phyloP scores from a whole-genome alignment of 106 monocot genomes.

The Gastrodia elata region DNA sequence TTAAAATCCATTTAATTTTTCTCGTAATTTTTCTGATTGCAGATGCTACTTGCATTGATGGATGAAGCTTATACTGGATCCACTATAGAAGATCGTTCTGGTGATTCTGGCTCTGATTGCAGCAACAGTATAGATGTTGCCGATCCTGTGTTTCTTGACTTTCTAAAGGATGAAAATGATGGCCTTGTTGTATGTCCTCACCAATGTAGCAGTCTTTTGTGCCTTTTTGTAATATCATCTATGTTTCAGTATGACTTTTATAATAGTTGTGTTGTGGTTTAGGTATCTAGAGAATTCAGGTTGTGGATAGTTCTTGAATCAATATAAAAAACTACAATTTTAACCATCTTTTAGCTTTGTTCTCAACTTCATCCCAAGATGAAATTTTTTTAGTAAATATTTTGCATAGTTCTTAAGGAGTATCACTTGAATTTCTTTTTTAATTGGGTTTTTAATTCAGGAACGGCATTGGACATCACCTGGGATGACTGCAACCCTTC shows the following conservation, averaged over 20 bases:
- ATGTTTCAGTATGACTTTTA: background rate
- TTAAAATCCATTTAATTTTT: no score
- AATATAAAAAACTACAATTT: background rate
- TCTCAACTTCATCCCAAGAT: background rate
- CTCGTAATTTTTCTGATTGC: conserved; percentile 7
- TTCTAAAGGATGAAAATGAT: conserved; percentile 98
- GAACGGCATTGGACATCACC: conserved; percentile 80
- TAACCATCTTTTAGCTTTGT: background rate
- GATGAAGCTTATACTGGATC: conserved; percentile 98
- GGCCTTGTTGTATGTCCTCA: conserved; percentile 68
- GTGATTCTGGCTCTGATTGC: conserved; percentile 71
- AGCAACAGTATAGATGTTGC: conserved; percentile 56
- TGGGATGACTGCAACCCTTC: conserved; percentile 48
- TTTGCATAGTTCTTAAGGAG: background rate
- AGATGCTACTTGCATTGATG: conserved; percentile 98
- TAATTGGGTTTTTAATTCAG: conserved; percentile 29
- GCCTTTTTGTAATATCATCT: background rate
- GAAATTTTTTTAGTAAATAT: background rate
- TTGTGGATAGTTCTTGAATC: background rate
- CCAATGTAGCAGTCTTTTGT: background rate
- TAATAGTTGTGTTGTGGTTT: background rate
- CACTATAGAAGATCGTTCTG: conserved; percentile 66
- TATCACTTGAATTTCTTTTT: background rate
- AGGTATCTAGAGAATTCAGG: background rate
- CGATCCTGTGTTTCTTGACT: conserved; percentile 85